Base-by-base conservation (phyloP, 2,329 filamentous ascomycete species). In the Cytospora piceicola region DNA sequence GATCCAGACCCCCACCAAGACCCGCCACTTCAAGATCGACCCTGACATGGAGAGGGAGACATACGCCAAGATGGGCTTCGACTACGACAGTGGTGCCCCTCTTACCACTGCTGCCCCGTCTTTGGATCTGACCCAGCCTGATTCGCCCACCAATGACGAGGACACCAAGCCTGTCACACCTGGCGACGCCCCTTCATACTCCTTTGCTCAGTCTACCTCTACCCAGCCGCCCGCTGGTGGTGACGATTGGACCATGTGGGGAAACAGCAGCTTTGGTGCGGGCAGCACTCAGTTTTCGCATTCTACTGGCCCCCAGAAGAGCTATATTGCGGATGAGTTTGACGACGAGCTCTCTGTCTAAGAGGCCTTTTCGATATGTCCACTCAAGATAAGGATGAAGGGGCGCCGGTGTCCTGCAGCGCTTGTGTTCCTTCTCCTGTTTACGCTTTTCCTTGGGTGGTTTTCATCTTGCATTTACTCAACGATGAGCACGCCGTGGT, bases 51-150 rank as follows among this genome's bases (percentile, higher is more conserved):
- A 24, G 46, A 22, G 46, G 15, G 53, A 49, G 0, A 11, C 2
- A 1, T 49, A 51, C 39, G 22, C 29, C 20, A n/a, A 51, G 15
- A 36, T 46, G 39, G 55, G 55, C 53, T 29, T 6, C 11, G 24
- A 30, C 29, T 34, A n/a, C 39, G 60, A 62, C 24, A 22, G 36
- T 27, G 36, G 46, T 39, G 24, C 42, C 2, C 42, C 42, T 46
- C 42, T 46, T 46, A 11, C 20, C 17, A 46, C 42, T 20, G 20
- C 42, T 46, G 46, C 39, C n/a, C 53, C 60, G 12, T 39, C 64
- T 39, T 54, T 70, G 29, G 70, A 71, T 29, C 53, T 69, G 49
- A 71, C 68, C 52, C 68, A 70, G 62, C 56, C 61, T 34, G 62
- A 70, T n/a, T 69, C 70, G 4, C 68, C 69, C 3, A 61, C 59